Conservation (phyloP, 345 rosid species). For the Gossypium stocksii region DNA sequence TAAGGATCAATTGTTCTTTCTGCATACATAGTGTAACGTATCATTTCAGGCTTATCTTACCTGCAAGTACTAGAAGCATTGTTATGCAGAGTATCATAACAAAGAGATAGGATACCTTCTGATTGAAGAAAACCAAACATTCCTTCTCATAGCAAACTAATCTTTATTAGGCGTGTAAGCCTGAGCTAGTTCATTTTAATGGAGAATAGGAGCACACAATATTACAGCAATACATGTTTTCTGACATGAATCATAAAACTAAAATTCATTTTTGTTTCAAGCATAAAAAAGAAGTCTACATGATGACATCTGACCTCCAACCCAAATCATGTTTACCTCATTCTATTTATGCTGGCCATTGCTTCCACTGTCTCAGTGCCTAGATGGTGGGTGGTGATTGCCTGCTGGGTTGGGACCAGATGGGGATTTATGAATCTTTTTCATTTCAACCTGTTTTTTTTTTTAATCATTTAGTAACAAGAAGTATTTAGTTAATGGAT, state of each 20-base stretch:
- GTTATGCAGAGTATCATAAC: neutral
- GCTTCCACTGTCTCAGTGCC: conserved; percentile 28
- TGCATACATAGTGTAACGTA: neutral
- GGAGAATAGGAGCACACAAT: conserved; percentile 8
- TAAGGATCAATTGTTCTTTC: neutral
- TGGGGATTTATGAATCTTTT: conserved; percentile 34
- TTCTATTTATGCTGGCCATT: conserved; percentile 11
- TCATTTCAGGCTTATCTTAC: neutral
- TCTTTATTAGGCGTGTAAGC: conserved; percentile 1
- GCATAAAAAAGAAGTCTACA: conserved; percentile 18
- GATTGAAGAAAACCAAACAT: neutral
- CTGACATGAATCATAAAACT: conserved; percentile 15
- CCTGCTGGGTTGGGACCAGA: conserved; percentile 53
- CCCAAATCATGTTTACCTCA: neutral
- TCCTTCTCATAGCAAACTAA: neutral
- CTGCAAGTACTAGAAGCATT: neutral
- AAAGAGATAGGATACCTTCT: neutral
- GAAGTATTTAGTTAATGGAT: neutral
- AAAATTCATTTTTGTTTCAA: conserved; percentile 26
- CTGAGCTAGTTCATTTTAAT: neutral
- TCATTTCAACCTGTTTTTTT: conserved; percentile 32
- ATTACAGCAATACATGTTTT: neutral
- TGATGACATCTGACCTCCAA: conserved; percentile 22
- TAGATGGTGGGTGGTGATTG: conserved; percentile 41
- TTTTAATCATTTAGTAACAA: conserved; percentile 10